Conservation (phyloP, 2,329 filamentous ascomycete species). For the Lachnellula arida region DNA sequence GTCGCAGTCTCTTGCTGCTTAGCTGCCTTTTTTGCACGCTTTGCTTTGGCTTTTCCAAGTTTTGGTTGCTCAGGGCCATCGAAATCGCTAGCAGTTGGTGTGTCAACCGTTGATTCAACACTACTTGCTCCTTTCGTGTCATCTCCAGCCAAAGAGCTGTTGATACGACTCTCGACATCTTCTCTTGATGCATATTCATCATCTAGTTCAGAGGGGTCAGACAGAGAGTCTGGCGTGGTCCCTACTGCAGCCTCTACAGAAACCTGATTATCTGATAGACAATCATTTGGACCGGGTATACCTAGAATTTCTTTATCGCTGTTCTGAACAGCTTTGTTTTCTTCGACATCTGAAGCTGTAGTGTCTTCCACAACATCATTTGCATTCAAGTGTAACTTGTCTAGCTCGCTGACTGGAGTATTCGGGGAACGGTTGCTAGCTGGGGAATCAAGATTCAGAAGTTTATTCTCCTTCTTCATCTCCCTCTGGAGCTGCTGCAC, state of each 20-base stretch:
- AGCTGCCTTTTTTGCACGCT: slow-evolving; percentile 46
- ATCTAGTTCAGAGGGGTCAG: slow-evolving; percentile 16
- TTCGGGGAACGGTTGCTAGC: not conserved
- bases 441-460: slow-evolving; percentile 45
- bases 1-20: slow-evolving; percentile 22
- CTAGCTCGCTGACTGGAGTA: slow-evolving; percentile 18
- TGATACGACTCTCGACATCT: slow-evolving; percentile 24
- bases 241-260: not conserved
- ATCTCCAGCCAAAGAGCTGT: slow-evolving; percentile 13
- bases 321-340: not conserved
- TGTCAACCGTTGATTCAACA: slow-evolving; percentile 16
- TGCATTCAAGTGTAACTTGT: slow-evolving; percentile 17
- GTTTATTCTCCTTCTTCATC: slow-evolving; percentile 75
- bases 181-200: slow-evolving; percentile 32
- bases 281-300: not conserved
- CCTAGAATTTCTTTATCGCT: not conserved
- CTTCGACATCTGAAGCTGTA: not conserved
- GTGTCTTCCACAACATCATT: not conserved
- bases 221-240: not conserved
- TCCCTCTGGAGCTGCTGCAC: slow-evolving; percentile 73
- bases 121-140: slow-evolving; percentile 4
- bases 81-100: slow-evolving; percentile 7
- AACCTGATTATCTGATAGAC: not conserved
- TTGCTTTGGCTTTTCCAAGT: slow-evolving; percentile 49
- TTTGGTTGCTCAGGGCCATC: slow-evolving; percentile 27